Evolutionary conservation across 192 early-diverging fungal genomes (phyloP), one percentile per base, ranked within the genome.

Genomic region (Rhizoclosmatium globosum): DNA sequence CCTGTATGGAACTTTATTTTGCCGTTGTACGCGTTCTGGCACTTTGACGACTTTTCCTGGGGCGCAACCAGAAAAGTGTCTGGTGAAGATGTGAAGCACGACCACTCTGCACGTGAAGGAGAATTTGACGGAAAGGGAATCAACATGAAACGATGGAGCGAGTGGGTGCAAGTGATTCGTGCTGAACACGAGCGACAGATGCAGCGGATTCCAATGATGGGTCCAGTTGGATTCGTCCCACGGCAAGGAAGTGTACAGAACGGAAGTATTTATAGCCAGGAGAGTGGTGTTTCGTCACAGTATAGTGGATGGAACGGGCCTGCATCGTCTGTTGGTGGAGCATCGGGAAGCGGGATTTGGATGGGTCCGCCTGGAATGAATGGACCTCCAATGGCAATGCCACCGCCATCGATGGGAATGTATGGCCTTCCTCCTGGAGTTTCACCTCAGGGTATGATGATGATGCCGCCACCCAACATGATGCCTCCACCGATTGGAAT

Each of bases 1-100:
- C 97, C 97, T 21, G 83, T 98, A 45, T 98, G 97, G 97, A 96
- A 98, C 81, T 91, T 98, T 46, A 83, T 98, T 56, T 86, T 98
- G 48, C 97, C 97, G 0, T 73, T 92, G 2, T 98, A 98, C 56
- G 83, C 86, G 2, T 91, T 91, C 81, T 91, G 90, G 90, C 84
- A 90, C 77, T 88, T 91, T 81, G 89, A 91, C 78, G 95, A 97
- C 75, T 97, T 97, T 64, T 93, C 91, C n/a, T 95, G 94, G 93
- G 94, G 84, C 39, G 81, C 84, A 46, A 87, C 87, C 53, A 56
- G 87, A 23, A 85, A 79, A 68, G 78, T 87, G 1, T 62, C 68
- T 23, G 87, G 87, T 23, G 81, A 83, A 59, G 73, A 68, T 41
- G 64, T 66, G 77, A 89, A 87, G 21, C 89, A 90, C 53, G 93